Evolutionary conservation across 139 green algal genomes (phyloP).

Genomic region (Dunaliella primolecta): DNA sequence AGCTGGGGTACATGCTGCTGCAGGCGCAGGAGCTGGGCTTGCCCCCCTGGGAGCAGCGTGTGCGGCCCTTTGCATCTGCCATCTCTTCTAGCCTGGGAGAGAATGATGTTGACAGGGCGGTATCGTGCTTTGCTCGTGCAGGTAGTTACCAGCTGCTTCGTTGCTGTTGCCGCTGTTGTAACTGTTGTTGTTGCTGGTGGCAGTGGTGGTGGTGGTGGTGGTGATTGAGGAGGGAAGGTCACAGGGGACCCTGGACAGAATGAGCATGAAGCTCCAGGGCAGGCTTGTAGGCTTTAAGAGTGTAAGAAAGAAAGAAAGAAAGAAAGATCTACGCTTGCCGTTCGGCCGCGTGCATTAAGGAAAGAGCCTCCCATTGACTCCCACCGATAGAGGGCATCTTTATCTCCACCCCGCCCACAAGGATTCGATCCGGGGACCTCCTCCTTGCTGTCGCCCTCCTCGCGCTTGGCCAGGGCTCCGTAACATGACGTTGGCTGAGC

Average conservation of each 20-base stretch:
- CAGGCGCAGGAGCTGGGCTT: not conserved
- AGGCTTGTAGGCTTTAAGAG: too few species aligned
- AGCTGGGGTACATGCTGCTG: constrained; percentile 23
- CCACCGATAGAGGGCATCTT: too few species aligned
- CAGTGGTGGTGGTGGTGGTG: not conserved
- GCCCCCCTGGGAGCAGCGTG: not conserved
- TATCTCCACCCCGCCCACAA: too few species aligned
- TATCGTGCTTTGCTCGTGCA: not conserved
- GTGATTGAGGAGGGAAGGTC: not conserved
- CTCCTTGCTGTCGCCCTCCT: too few species aligned
- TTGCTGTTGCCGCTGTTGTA: not conserved
- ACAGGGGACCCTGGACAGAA: not conserved
- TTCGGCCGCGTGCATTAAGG: too few species aligned
- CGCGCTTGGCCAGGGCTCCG: too few species aligned
- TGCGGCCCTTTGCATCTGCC: not conserved
- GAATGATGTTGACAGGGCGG: not conserved
- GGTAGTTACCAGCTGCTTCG: not conserved
- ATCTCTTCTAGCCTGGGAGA: not conserved
- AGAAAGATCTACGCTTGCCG: too few species aligned
- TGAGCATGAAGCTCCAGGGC: too few species aligned
- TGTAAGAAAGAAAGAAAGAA: too few species aligned
- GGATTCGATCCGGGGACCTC: too few species aligned
- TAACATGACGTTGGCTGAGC: too few species aligned
- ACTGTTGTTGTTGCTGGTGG: not conserved
- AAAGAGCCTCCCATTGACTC: too few species aligned